Evolutionary conservation across 2,329 filamentous ascomycete species (phyloP).

Genomic region (Cercospora sp.): DNA sequence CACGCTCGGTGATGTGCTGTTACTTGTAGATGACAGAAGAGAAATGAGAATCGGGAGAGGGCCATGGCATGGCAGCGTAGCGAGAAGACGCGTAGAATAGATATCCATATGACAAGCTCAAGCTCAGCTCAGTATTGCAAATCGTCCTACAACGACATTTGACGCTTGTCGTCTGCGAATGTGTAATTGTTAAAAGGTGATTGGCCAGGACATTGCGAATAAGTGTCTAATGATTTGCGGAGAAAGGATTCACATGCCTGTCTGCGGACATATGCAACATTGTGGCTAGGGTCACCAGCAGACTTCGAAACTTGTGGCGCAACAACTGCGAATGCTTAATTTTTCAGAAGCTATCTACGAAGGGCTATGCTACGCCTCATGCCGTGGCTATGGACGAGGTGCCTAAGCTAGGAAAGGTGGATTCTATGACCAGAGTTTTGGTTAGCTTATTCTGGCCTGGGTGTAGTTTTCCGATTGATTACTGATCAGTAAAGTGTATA

Average conservation of each 20-base stretch:
- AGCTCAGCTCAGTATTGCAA: neutral
- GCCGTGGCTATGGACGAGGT: neutral
- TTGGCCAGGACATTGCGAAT: neutral
- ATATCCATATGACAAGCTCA: neutral
- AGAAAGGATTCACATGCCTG: neutral
- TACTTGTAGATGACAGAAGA: neutral
- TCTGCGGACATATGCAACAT: neutral
- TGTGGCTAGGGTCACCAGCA: neutral
- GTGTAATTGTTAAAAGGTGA: neutral
- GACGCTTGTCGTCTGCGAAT: neutral
- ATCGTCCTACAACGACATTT: neutral
- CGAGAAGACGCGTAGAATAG: neutral
- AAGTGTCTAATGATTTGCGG: neutral
- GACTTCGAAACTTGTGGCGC: neutral
- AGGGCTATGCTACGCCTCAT: neutral
- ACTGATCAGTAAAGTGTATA: neutral
- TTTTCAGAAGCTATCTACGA: neutral
- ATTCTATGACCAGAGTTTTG: neutral
- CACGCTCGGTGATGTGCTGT: neutral
- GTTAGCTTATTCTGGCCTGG: neutral
- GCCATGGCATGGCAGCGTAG: neutral
- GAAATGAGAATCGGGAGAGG: neutral
- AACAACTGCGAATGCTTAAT: neutral
- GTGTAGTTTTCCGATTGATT: neutral
- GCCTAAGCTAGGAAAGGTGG: neutral